A percentile compares a stretch with the other conserved stretches of the same genome.
Evolutionary conservation across 2,329 filamentous ascomycete species (phyloP).

Genomic region (Golovinomyces cichoracearum): DNA sequence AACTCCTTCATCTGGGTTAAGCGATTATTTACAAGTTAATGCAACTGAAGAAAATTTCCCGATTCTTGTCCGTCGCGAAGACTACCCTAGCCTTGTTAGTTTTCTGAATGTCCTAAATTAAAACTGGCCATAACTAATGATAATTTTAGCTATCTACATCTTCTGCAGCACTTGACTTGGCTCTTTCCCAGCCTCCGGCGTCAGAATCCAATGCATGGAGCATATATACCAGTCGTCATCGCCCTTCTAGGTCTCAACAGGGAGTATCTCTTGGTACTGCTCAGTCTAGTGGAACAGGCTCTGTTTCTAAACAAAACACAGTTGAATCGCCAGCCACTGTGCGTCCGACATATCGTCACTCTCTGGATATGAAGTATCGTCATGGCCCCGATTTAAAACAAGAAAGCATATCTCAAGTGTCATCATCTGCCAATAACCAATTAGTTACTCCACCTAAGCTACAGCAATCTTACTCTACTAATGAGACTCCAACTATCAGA

Average conservation of each 20-base stretch:
- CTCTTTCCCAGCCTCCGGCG: conserved; percentile 39
- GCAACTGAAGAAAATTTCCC: conserved; percentile 67
- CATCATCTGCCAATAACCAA: conserved; percentile 22
- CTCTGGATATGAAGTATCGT: conserved; percentile 25
- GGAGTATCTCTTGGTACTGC: conserved; percentile 16
- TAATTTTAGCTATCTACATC: conserved; percentile 47
- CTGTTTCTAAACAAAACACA: conserved; percentile 15
- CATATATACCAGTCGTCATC: conserved; percentile 13
- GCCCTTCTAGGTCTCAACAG: conserved; percentile 20
- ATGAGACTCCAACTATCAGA: conserved; percentile 70
- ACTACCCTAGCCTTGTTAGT: conserved; percentile 14
- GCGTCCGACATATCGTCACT: conserved; percentile 28
- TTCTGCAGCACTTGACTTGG: conserved; percentile 56
- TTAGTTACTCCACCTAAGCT: conserved; percentile 46
- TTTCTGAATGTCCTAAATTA: background rate
- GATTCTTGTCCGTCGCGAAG: conserved; percentile 45
- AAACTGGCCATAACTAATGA: conserved; percentile 9
- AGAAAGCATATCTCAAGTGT: conserved; percentile 9
- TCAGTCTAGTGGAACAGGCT: conserved; percentile 10
- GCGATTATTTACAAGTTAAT: conserved; percentile 43
- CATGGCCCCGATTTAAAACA: conserved; percentile 15
- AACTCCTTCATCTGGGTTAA: conserved; percentile 26
- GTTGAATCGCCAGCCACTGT: conserved; percentile 22
- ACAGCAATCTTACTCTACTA: conserved; percentile 71
- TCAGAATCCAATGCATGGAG: conserved; percentile 22